Evolutionary conservation across 179 eudicot genomes (phyloP), one percentile per base, ranked within the genome.

Genomic region (Spinacia oleracea): DNA sequence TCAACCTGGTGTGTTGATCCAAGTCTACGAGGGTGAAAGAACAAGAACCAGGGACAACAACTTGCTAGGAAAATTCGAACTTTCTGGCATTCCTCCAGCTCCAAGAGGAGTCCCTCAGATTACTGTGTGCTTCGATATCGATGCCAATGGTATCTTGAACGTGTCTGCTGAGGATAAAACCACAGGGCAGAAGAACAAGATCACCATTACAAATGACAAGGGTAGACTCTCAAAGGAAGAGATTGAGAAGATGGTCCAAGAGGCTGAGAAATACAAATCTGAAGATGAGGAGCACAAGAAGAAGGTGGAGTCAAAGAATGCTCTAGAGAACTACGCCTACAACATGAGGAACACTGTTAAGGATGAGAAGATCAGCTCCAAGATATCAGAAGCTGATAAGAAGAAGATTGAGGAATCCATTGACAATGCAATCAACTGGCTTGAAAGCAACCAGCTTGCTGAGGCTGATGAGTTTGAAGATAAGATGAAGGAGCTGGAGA

Each of bases 1-100:
- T 72, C 81, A 78, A 43, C 81, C 81, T 12, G 81, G 81, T 60
- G 81, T 78, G 43, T 72, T 78, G 77, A 78, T 78, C 77, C 81
- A 78, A 29, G 81, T 78, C 0, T 78, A 71, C 1, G 81, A 78
- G 48, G 81, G 81, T 20, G 81, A 78, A 16, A 71, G 81, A 9
- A 78, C 81, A 11, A 40, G 81, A 18, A 78, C 81, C 51, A 76
- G 77, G 25, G 81, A 78, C 72, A 78, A 78, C 81, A 78, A 78
- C 77, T 78, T 78, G 77, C 71, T 78, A 0, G 81, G 81, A 0
- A 78, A 78, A 34, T 78, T 78, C 10, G 81, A 78, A 64, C 81
- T 78, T 12, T 78, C 81, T 35, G 81, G 81, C 35, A 78, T 78
- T 34, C 81, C 81, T 0, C 81, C 81, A 12, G 81, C 81, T 1